Evolutionary conservation across 148 eudicot genomes (phyloP).

Genomic region (Oxyria digyna): DNA sequence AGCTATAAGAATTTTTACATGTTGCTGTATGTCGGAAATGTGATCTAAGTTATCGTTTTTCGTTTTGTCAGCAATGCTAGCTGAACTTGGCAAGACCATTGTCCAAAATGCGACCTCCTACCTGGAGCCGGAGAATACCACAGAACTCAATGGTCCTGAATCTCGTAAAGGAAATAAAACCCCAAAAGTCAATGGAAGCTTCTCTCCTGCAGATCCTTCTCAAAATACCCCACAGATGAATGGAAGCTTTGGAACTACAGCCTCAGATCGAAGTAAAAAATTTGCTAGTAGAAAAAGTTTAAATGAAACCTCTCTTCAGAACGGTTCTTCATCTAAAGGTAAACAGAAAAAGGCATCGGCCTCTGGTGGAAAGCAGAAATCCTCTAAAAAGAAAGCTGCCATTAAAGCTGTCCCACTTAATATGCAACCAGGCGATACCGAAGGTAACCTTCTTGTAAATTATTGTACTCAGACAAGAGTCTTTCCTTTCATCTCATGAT

Average conservation of each 20-base stretch:
- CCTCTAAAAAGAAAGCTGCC: not conserved
- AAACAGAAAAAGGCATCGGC: not conserved
- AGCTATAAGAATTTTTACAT: not conserved
- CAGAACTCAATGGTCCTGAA: not conserved
- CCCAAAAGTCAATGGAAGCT: not conserved
- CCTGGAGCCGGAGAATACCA: conserved; percentile 3
- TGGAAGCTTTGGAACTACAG: not conserved
- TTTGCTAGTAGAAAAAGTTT: not conserved
- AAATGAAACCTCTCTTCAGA: not conserved
- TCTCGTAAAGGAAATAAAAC: not conserved
- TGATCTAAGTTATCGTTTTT: not conserved
- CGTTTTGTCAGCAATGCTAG: not conserved
- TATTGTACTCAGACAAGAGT: not conserved
- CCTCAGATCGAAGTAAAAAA: not conserved
- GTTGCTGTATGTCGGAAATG: not conserved
- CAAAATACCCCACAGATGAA: not conserved
- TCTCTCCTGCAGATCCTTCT: not conserved
- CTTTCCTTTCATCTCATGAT: not conserved
- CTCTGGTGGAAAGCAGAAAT: not conserved
- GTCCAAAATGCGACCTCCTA: conserved; percentile 7
- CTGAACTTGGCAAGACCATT: conserved; percentile 6
- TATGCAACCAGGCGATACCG: not conserved
- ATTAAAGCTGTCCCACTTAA: not conserved
- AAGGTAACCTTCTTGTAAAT: not conserved
- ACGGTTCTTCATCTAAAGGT: not conserved